Evolutionary conservation across 2,329 filamentous ascomycete genomes (phyloP), one percentile per base, ranked within the genome.

Genomic region (Neofusicoccum laricinum): DNA sequence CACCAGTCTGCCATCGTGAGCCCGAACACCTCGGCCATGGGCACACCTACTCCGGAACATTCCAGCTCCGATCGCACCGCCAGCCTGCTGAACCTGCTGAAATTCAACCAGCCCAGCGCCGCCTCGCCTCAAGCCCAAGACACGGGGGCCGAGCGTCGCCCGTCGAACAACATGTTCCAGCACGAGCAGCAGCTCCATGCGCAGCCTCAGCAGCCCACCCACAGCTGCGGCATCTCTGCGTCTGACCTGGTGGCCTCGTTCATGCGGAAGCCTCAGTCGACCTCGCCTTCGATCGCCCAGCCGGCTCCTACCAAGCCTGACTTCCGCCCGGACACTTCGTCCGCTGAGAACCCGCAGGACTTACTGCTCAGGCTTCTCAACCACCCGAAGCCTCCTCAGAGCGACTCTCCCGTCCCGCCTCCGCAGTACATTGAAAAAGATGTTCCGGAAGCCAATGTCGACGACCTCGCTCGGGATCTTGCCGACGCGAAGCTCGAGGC

Each of bases 341-440:
- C 69, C 17, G 68, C 75, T 41, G 84, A 87, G 51, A 89, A 92
- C 75, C 91, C 93, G 4, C 91, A 96, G 76, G 89, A 94, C 68
- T 91, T 95, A 73, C 83, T 99, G 53, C 86, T 98, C 67, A 90
- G 92, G 70, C 83, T 98, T 65, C 85, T 99, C 68, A 95, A 93
- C 72, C 88, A 90, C 55, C 88, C 90, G 61, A 93, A 79, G 69
- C 76, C 76, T 2, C 67, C 76, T 63, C 76, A 70, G 71, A 70
- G 69, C 36, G 72, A 74, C 62, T 68, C 65, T 45, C 69, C 69
- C 55, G 71, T 70, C 2, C 69, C 71, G 53, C 69, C 68, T 21
- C 70, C 70, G 30, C 55, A 58, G 34, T 71, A 72, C 43, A 66
- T 68, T 30, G 67, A 71, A n/a, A 70, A 70, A 65, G 76, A 76